A percentile compares a stretch with the other conserved stretches of the same genome.
Conservation (phyloP, 2,329 filamentous ascomycete species). For the Beauveria caledonica region DNA sequence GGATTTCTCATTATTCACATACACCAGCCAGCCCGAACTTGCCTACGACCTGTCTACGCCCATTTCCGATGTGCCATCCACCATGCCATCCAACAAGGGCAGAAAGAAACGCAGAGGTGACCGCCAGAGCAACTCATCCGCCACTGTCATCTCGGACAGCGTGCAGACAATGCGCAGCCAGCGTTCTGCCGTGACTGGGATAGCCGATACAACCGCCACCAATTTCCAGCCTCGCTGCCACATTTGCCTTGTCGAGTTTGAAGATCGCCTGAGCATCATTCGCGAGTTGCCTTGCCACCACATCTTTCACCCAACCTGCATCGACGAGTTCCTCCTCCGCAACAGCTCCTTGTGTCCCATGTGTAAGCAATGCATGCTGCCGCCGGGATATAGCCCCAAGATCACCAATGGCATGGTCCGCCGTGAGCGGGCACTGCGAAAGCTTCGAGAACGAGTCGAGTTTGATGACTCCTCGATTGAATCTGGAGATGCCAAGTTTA, state of each 20-base stretch:
- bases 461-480: slow-evolving; percentile 30
- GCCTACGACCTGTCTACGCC: slow-evolving; percentile 29
- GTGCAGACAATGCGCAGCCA: slow-evolving; percentile 28
- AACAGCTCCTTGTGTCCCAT: slow-evolving; percentile 83
- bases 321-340: slow-evolving; percentile 71
- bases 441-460: slow-evolving; percentile 46
- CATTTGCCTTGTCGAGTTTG: slow-evolving; percentile 83
- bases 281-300: slow-evolving; percentile 84
- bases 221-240: slow-evolving; percentile 74
- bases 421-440: slow-evolving; percentile 62
- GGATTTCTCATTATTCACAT: slow-evolving; percentile 71
- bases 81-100: slow-evolving; percentile 22
- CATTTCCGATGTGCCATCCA: slow-evolving; percentile 21
- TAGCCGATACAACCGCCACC: slow-evolving; percentile 34
- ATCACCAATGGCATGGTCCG: slow-evolving; percentile 85
- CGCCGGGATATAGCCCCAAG: slow-evolving; percentile 54
- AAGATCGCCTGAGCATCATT: slow-evolving; percentile 60
- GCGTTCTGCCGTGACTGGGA: slow-evolving; percentile 27
- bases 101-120: slow-evolving; percentile 24
- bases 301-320: slow-evolving; percentile 88
- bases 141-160: slow-evolving; percentile 17
- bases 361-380: slow-evolving; percentile 79
- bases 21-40: slow-evolving; percentile 48
- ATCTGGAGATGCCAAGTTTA: slow-evolving; percentile 26
- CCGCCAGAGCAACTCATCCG: slow-evolving; percentile 21